Evolutionary conservation across 2,329 filamentous ascomycete genomes (phyloP), one percentile per base, ranked within the genome.

Genomic region (Mycogone perniciosa): DNA sequence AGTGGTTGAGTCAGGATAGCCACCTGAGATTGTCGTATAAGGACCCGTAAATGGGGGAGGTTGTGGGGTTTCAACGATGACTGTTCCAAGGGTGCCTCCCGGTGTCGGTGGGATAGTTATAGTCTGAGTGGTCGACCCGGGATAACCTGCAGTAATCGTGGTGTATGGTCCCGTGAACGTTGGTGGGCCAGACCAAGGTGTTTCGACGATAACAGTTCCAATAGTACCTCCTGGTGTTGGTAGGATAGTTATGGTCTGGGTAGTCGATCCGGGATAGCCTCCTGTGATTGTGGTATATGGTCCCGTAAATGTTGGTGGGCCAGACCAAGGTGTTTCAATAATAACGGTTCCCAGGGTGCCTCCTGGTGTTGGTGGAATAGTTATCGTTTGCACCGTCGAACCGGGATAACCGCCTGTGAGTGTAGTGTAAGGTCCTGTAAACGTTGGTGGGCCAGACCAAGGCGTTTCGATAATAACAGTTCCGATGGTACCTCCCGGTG

Each of bases 191-290:
- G 20, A 11, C 6, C 30, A n/a, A 13, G 44, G 44, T 7, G 44
- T 47, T 27, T 50, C 38, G 33, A 50, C 29, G n/a, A 44, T 30
- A 13, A 50, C 33, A n/a, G 48, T 50, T 20, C 48, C 41, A 27
- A 41, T 7, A 26, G 39, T 27, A 29, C 10, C 39, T 6, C 39
- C 39, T 13, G 39, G 7, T 8, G 41, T 45, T 9, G 44, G 44
- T 31, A 33, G 10, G 20, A 47, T 41, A 20, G 39, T 41, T n/a
- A 41, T 7, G 2, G 39, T 41, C 39, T 27, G 10, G 10, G 13
- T 29, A 5, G 39, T 41, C n/a, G 10, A 13, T 4, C 39, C 39
- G n/a, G 39, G 20, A 41, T 41, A 41, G 5, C 7, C 39, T 11
- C 7, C 33, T 7, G 33, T 35, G 3, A 11, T 8, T 7, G 33